A percentile compares a stretch with the other conserved stretches of the same genome.
Evolutionary conservation across 2,329 filamentous ascomycete species (phyloP).

Genomic region (Paraconiothyrium brasiliense): DNA sequence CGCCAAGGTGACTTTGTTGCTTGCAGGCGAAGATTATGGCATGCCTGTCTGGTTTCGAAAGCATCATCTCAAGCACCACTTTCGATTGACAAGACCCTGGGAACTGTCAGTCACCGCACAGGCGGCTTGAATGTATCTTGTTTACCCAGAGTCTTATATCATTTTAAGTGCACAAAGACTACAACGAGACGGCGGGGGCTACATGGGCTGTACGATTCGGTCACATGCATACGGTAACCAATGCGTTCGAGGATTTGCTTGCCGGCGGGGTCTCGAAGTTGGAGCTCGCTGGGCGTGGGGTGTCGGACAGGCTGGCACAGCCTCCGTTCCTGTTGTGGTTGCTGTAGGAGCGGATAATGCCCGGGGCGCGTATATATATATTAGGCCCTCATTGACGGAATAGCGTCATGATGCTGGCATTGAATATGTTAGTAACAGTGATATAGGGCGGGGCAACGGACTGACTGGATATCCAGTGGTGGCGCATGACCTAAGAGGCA

Average conservation of each 20-base stretch:
- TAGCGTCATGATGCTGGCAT: slow-evolving; percentile 13
- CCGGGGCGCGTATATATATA: not conserved
- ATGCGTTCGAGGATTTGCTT: not conserved
- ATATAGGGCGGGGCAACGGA: slow-evolving; percentile 10
- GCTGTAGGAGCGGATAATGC: slow-evolving; percentile 7
- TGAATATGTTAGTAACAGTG: slow-evolving; percentile 3
- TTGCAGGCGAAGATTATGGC: not conserved
- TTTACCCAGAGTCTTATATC: not conserved
- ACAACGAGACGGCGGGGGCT: not conserved
- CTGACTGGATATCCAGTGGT: slow-evolving; percentile 1
- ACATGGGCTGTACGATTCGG: not conserved
- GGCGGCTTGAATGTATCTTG: not conserved
- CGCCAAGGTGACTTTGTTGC: not conserved
- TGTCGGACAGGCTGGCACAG: not conserved
- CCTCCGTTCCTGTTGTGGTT: slow-evolving; percentile 5
- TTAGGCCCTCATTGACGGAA: not conserved
- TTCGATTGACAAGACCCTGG: not conserved
- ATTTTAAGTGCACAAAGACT: not conserved
- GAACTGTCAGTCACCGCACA: not conserved
- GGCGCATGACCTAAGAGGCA: slow-evolving; percentile 14
- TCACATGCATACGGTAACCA: not conserved
- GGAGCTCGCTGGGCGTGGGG: slow-evolving; percentile 13
- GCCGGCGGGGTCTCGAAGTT: not conserved
- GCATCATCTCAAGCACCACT: not conserved
- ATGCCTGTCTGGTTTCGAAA: not conserved